Evolutionary conservation across 2,329 filamentous ascomycete species (phyloP).

Genomic region (Tolypocladium album): DNA sequence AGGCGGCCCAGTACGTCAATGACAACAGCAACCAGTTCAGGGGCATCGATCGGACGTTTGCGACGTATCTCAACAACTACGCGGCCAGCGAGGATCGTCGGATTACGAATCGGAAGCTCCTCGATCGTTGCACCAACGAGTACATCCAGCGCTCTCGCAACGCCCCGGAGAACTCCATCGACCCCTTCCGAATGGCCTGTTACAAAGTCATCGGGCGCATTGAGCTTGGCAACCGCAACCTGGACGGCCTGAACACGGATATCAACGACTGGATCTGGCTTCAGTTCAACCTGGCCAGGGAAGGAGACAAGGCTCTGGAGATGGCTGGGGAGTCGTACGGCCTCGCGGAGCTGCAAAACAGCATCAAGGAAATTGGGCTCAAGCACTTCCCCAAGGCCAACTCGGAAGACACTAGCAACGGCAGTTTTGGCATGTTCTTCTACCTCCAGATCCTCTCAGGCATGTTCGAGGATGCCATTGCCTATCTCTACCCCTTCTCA

Average conservation of each 20-base stretch:
- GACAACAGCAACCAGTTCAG: slow-evolving; percentile 72
- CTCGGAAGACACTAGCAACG: slow-evolving; percentile 61
- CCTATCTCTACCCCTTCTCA: slow-evolving; percentile 83
- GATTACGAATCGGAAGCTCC: slow-evolving; percentile 60
- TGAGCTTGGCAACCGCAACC: slow-evolving; percentile 52
- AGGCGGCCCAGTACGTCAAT: slow-evolving; percentile 80
- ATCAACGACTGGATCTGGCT: slow-evolving; percentile 65
- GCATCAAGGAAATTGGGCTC: slow-evolving; percentile 78
- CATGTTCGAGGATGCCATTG: slow-evolving; percentile 87
- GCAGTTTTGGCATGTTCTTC: slow-evolving; percentile 83
- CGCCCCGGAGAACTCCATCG: slow-evolving; percentile 75
- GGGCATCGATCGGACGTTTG: slow-evolving; percentile 83
- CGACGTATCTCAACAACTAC: slow-evolving; percentile 78
- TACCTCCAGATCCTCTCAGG: slow-evolving; percentile 83
- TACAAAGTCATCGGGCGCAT: slow-evolving; percentile 92
- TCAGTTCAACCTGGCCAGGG: slow-evolving; percentile 58
- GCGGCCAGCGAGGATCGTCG: slow-evolving; percentile 65
- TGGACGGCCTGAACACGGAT: slow-evolving; percentile 52
- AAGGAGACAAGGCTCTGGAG: slow-evolving; percentile 52
- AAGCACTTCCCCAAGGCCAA: slow-evolving; percentile 80
- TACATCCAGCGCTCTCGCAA: slow-evolving; percentile 79
- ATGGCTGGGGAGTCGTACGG: slow-evolving; percentile 57
- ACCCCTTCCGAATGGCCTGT: slow-evolving; percentile 93
- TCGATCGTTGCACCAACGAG: slow-evolving; percentile 81
- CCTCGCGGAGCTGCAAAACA: slow-evolving; percentile 59